Percentiles rank a stretch among this genome's conserved stretches.
Evolutionary conservation across 768 basidiomycete species (phyloP).

Genomic region (Hydnum rufescens): DNA sequence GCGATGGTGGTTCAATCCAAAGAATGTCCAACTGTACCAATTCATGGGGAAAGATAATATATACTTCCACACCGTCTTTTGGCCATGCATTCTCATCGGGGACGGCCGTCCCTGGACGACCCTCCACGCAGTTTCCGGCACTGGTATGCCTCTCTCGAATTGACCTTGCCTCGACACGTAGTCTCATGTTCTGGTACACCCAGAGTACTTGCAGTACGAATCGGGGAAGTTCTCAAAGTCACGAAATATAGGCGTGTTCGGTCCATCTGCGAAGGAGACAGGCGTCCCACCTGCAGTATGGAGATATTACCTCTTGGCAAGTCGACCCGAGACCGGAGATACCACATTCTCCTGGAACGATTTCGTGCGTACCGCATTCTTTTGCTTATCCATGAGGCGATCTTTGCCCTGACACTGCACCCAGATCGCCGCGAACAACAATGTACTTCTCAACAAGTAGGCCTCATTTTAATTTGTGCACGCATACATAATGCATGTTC

Average conservation of each 20-base stretch:
- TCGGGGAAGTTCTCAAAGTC: slow-evolving; percentile 98
- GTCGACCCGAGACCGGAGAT: slow-evolving; percentile 83
- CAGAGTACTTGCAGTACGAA: slow-evolving; percentile 96
- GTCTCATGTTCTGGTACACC: not conserved
- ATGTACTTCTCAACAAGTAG: slow-evolving; percentile 82
- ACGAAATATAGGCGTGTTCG: slow-evolving; percentile 90
- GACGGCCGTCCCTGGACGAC: slow-evolving; percentile 87
- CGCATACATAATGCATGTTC: not conserved
- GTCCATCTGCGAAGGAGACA: slow-evolving; percentile 82
- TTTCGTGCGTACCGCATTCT: slow-evolving; percentile 35
- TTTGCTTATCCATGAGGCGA: not conserved
- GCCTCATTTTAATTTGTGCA: slow-evolving; percentile 11
- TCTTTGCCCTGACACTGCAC: not conserved
- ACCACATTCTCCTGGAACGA: slow-evolving; percentile 95
- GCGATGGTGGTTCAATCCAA: slow-evolving; percentile 89
- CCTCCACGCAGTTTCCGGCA: slow-evolving; percentile 85
- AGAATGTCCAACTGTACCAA: slow-evolving; percentile 81
- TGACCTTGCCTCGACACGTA: slow-evolving; percentile 1
- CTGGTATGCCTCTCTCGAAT: too few species aligned
- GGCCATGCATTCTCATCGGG: slow-evolving; percentile 73
- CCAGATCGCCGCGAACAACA: slow-evolving; percentile 82
- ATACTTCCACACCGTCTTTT: slow-evolving; percentile 95
- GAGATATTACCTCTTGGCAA: slow-evolving; percentile 87
- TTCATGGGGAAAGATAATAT: slow-evolving; percentile 99
- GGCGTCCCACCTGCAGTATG: slow-evolving; percentile 88